These are phyloP conservation scores for Colletotrichum zoysiae DNA, from an alignment of 2,329 filamentous ascomycete genomes.

Conservation along the genomic window DNA sequence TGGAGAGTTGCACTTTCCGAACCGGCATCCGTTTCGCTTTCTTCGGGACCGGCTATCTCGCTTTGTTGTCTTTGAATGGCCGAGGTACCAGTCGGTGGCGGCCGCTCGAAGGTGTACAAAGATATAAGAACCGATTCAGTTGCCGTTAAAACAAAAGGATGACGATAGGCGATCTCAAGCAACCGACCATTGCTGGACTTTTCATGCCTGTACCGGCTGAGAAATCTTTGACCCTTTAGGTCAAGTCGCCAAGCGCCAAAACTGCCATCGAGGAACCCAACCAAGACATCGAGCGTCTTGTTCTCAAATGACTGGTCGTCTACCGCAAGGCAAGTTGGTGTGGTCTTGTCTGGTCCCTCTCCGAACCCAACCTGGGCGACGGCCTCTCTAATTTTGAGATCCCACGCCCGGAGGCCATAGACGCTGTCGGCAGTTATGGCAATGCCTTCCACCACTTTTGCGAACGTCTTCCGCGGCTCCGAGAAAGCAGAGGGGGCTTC, in stretches of 20 bases:
- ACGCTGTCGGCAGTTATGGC: constrained; percentile 80
- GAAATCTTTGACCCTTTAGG: constrained; percentile 57
- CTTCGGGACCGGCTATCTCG: constrained; percentile 7
- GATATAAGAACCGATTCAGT: constrained; percentile 80
- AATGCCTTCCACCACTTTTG: constrained; percentile 81
- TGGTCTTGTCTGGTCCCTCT: constrained; percentile 42
- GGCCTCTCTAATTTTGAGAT: constrained; percentile 72
- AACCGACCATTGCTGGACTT: constrained; percentile 75
- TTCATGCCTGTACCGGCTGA: constrained; percentile 68
- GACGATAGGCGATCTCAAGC: constrained; percentile 76
- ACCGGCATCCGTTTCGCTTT: constrained; percentile 21
- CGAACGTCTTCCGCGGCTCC: constrained; percentile 71
- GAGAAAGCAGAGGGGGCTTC: constrained; percentile 50
- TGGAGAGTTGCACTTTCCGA: constrained; percentile 25
- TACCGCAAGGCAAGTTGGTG: constrained; percentile 75
- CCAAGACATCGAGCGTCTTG: constrained; percentile 67
- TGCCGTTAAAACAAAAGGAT: constrained; percentile 84
- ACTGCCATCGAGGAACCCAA: constrained; percentile 80
- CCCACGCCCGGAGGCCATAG: constrained; percentile 83
- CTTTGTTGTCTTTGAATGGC: constrained; percentile 8
- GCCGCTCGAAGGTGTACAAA: constrained; percentile 74
- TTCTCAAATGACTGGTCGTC: constrained; percentile 63
- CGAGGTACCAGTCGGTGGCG: constrained; percentile 6
- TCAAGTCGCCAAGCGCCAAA: constrained; percentile 78
- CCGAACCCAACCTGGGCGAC: constrained; percentile 64